Evolutionary conservation across 495 filamentous ascomycete genomes (phyloP).

Genomic region (Entonaema liquescens): DNA sequence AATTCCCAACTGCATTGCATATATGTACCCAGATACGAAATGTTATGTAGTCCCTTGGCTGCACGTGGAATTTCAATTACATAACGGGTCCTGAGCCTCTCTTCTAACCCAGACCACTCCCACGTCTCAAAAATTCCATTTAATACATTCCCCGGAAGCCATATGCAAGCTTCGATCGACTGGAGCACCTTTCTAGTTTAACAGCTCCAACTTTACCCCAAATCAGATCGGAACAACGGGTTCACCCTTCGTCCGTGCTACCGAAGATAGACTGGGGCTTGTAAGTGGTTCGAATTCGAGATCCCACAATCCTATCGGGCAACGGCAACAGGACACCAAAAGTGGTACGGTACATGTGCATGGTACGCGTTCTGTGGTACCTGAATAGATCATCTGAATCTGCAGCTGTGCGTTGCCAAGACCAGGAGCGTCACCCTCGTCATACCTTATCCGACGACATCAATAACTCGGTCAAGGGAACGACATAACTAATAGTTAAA

Average conservation of each 20-base stretch:
- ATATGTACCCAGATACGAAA: neutral
- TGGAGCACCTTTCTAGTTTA: too few relatives aligned
- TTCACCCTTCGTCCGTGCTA: constrained; percentile 7
- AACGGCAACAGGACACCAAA: neutral
- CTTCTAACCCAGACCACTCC: neutral
- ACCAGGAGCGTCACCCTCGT: constrained; percentile 20
- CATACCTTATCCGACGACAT: constrained; percentile 18
- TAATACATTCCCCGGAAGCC: constrained; percentile 2
- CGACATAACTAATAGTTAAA: neutral
- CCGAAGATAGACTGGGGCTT: too few relatives aligned
- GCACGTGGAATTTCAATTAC: constrained; percentile 33
- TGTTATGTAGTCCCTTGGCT: constrained; percentile 13
- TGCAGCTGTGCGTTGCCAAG: constrained; percentile 24
- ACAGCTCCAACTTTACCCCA: neutral
- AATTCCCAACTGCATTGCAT: too few relatives aligned
- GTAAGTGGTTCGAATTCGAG: too few relatives aligned
- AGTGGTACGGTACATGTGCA: neutral
- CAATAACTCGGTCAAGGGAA: constrained; percentile 21
- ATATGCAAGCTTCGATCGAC: constrained; percentile 1
- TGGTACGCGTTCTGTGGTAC: constrained; percentile 9
- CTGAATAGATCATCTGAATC: constrained; percentile 28
- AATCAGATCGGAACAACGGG: constrained; percentile 16
- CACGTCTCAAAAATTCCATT: neutral
- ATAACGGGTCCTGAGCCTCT: constrained; percentile 15
- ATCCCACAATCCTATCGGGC: neutral